Percentiles rank a stretch among this genome's conserved stretches.
phyloP scores from a whole-genome alignment of 75 land plant species.

The Sequoiadendron giganteum region DNA sequence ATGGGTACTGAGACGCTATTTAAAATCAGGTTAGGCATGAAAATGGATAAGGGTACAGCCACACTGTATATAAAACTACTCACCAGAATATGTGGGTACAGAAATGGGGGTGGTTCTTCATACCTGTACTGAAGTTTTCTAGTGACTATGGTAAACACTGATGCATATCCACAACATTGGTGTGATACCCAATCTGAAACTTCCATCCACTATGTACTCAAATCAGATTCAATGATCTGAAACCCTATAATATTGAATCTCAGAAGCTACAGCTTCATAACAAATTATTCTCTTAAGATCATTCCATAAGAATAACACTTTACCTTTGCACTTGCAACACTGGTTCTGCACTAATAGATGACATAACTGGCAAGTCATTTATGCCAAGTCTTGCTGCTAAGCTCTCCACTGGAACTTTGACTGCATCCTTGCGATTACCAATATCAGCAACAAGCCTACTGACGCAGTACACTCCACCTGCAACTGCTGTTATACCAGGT shows the following conservation, averaged over 20 bases:
- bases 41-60: no score
- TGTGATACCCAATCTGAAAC: neutral
- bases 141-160: no score
- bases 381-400: slow-evolving; percentile 22
- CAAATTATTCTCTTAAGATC: neutral
- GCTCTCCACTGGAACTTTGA: slow-evolving; percentile 54
- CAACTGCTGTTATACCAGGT: slow-evolving; percentile 44
- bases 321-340: slow-evolving; percentile 1
- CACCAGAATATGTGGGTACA: no score
- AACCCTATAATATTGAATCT: neutral
- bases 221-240: neutral
- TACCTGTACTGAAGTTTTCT: no score
- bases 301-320: neutral
- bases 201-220: neutral
- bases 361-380: neutral
- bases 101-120: no score
- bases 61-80: no score
- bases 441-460: slow-evolving; percentile 63
- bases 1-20: no score
- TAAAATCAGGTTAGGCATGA: no score
- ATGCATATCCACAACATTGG: neutral
- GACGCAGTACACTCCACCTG: slow-evolving; percentile 52
- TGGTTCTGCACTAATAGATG: neutral
- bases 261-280: neutral
- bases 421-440: slow-evolving; percentile 64